Evolutionary conservation across 495 filamentous ascomycete species (phyloP).

Genomic region (Pyrenula massariospora): DNA sequence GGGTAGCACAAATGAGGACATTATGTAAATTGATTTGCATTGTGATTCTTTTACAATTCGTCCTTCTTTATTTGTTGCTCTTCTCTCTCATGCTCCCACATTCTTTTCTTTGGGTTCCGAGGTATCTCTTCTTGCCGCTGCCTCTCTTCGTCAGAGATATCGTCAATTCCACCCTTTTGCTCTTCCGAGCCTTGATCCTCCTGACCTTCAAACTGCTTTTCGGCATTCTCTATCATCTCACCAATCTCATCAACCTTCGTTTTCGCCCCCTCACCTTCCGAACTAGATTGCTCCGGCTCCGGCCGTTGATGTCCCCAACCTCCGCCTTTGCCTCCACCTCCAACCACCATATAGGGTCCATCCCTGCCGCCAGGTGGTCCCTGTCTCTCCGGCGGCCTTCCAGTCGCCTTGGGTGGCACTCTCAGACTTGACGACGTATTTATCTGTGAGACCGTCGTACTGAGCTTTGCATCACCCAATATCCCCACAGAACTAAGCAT

Average conservation of each 20-base stretch:
- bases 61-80: constrained; percentile 29
- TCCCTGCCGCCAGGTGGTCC: not conserved
- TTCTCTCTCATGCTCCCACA: constrained; percentile 58
- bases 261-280: constrained; percentile 16
- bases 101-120: constrained; percentile 70
- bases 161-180: constrained; percentile 12
- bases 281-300: constrained; percentile 9
- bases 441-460: constrained; percentile 16
- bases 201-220: constrained; percentile 12
- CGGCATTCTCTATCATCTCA: constrained; percentile 40
- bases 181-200: too few species aligned
- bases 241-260: constrained; percentile 42
- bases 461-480: constrained; percentile 19
- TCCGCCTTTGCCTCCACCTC: not conserved
- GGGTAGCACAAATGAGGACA: too few species aligned
- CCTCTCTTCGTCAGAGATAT: constrained; percentile 25
- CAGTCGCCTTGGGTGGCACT: constrained; percentile 26
- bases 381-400: constrained; percentile 3
- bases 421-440: constrained; percentile 25
- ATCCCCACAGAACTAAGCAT: constrained; percentile 26
- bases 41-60: constrained; percentile 42
- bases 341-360: not conserved
- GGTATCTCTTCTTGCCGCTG: constrained; percentile 34
- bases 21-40: too few species aligned
- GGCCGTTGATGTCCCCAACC: not conserved